A percentile compares a stretch with the other conserved stretches of the same genome.
Evolutionary conservation across 306 rosid genomes (phyloP).

Genomic region (Sophora flavescens): DNA sequence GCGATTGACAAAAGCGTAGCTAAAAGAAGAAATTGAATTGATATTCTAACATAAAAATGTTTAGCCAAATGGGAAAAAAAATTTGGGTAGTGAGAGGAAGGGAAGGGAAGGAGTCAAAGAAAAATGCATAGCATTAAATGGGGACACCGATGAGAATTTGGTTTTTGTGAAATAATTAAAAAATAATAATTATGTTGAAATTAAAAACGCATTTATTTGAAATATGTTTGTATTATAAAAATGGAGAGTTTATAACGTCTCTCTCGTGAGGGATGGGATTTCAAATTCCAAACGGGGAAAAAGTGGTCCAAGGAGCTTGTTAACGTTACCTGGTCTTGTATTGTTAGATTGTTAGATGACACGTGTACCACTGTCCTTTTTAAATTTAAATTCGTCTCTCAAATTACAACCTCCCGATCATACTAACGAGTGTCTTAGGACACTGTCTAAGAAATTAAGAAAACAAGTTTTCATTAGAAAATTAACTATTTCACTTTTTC

Average conservation of each 20-base stretch:
- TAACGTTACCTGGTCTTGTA: conserved; percentile 39
- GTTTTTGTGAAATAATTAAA: conserved; percentile 18
- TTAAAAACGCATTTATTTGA: conserved; percentile 36
- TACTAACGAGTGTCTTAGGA: too few relatives aligned
- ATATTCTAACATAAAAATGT: not conserved
- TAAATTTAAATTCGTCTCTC: not conserved
- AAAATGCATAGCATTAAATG: conserved; percentile 43
- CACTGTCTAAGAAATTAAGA: too few relatives aligned
- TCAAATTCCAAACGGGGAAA: conserved; percentile 77
- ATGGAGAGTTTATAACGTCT: conserved; percentile 74
- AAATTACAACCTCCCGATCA: too few relatives aligned
- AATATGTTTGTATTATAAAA: conserved; percentile 44
- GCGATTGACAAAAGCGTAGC: conserved; percentile 16
- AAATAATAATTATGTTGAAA: not conserved
- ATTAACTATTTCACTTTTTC: too few relatives aligned
- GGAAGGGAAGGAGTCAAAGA: not conserved
- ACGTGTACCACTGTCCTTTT: not conserved
- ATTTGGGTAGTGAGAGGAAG: not conserved
- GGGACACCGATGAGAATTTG: conserved; percentile 38
- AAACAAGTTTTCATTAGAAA: too few relatives aligned
- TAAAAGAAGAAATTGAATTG: conserved; percentile 25
- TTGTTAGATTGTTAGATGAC: conserved; percentile 13
- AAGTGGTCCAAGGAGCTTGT: conserved; percentile 46
- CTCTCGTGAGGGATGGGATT: conserved; percentile 63
- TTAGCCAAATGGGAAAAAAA: not conserved